Evolutionary conservation across 78 protist species (phyloP).

Genomic region (Mantamonas sphyraenae): DNA sequence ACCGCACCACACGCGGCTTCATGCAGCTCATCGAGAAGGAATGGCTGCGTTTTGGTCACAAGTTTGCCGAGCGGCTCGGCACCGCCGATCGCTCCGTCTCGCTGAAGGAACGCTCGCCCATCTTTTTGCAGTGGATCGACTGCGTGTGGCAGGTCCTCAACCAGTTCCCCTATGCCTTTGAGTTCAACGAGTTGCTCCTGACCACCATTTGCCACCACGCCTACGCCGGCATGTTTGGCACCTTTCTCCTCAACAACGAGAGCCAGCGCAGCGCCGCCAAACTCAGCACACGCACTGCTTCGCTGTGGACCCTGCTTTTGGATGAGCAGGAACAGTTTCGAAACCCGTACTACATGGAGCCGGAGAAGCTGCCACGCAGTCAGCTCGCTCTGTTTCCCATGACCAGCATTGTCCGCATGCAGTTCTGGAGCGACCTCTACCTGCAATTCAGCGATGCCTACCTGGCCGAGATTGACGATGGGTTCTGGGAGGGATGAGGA

Average conservation of each 20-base stretch:
- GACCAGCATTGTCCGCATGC: no score
- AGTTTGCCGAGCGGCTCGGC: slow-evolving; percentile 37
- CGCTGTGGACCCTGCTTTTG: no score
- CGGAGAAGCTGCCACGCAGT: no score
- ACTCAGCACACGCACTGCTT: no score
- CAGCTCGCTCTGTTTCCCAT: no score
- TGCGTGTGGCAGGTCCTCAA: slow-evolving; percentile 46
- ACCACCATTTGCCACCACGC: slow-evolving; percentile 7
- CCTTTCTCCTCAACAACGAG: slow-evolving; percentile 37
- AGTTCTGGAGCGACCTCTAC: no score
- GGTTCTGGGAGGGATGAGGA: no score
- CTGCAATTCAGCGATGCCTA: no score
- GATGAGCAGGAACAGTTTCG: no score
- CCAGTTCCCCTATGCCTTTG: slow-evolving; percentile 58
- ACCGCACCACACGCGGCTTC: slow-evolving; percentile 65
- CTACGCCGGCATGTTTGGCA: slow-evolving; percentile 53
- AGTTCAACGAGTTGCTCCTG: slow-evolving; percentile 51
- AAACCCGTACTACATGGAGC: no score
- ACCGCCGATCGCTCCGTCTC: background rate
- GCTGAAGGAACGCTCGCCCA: slow-evolving; percentile 28
- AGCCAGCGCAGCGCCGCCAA: slow-evolving; percentile 50
- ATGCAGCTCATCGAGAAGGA: slow-evolving; percentile 50
- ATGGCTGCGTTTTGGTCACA: slow-evolving; percentile 41
- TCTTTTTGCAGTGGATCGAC: slow-evolving; percentile 65
- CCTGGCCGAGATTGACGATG: no score